These are phyloP conservation scores for Leccinum arenicola DNA, from an alignment of 768 basidiomycete species.

Conservation along the genomic window DNA sequence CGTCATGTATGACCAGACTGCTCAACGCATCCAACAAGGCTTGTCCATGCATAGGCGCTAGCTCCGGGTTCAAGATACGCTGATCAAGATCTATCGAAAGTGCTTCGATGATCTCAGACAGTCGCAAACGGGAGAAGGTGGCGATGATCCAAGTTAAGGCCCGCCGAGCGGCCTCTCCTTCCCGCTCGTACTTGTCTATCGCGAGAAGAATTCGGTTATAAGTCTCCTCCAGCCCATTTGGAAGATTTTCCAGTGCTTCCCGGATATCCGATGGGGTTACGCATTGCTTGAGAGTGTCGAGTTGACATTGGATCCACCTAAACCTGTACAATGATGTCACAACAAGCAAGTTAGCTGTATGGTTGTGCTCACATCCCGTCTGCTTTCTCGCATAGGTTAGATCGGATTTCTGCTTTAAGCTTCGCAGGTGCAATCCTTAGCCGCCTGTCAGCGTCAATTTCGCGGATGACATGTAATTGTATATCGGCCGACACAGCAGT, in stretches of 20 bases:
- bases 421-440: neutral
- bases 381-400: neutral
- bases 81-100: neutral
- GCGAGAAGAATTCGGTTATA: constrained; percentile 7
- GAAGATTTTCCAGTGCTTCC: constrained; percentile 6
- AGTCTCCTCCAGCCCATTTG: constrained; percentile 3
- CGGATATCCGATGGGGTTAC: neutral
- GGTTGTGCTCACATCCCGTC: constrained; percentile 11
- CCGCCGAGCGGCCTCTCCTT: neutral
- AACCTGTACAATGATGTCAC: constrained; percentile 6
- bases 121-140: neutral
- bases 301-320: constrained; percentile 19
- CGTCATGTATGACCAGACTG: neutral
- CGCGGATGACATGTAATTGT: constrained; percentile 1
- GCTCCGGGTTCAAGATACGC: neutral
- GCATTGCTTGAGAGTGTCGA: constrained; percentile 8
- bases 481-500: constrained; percentile 3
- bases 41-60: neutral
- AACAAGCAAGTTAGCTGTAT: neutral
- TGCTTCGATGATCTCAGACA: constrained; percentile 7
- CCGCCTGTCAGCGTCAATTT: constrained; percentile 6
- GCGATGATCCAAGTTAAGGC: constrained; percentile 10
- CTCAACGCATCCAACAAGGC: neutral
- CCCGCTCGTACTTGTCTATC: neutral
- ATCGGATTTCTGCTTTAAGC: constrained; percentile 6